These are phyloP conservation scores for Xylaria longipes DNA, from an alignment of 495 filamentous ascomycete genomes.

Conservation along the genomic window DNA sequence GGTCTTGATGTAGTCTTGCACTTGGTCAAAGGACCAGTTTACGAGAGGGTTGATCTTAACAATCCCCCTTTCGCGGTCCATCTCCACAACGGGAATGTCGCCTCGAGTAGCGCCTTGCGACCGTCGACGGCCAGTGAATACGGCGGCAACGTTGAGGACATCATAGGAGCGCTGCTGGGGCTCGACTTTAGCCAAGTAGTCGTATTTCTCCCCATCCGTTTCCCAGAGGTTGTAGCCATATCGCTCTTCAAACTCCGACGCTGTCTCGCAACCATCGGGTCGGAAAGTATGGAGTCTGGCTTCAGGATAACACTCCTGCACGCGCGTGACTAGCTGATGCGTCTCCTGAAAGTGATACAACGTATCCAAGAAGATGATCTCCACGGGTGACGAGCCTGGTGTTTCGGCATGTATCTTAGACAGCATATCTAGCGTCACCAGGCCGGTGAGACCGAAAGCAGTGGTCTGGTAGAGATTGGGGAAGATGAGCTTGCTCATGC, in stretches of 20 bases:
- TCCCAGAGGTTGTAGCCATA: constrained; percentile 89
- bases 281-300: constrained; percentile 85
- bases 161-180: constrained; percentile 88
- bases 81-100: constrained; percentile 83
- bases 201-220: constrained; percentile 81
- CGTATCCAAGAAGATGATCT: constrained; percentile 94
- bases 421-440: constrained; percentile 91
- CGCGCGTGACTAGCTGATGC: constrained; percentile 74
- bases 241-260: constrained; percentile 74
- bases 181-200: constrained; percentile 95
- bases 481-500: constrained; percentile 87
- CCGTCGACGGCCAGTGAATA: constrained; percentile 85
- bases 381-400: constrained; percentile 65
- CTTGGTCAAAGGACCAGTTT: constrained; percentile 89
- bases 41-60: constrained; percentile 96
- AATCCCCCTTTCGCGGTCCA: constrained; percentile 80
- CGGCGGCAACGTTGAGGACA: constrained; percentile 84
- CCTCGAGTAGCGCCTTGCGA: constrained; percentile 91
- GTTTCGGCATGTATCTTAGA: constrained; percentile 79
- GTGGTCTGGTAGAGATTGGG: constrained; percentile 92
- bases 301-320: constrained; percentile 74
- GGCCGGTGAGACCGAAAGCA: constrained; percentile 88
- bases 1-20: constrained; percentile 80
- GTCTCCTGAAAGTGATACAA: constrained; percentile 93
- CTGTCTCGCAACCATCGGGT: constrained; percentile 70